Evolutionary conservation across 2,329 filamentous ascomycete species (phyloP).

Genomic region (Chalara sp.): DNA sequence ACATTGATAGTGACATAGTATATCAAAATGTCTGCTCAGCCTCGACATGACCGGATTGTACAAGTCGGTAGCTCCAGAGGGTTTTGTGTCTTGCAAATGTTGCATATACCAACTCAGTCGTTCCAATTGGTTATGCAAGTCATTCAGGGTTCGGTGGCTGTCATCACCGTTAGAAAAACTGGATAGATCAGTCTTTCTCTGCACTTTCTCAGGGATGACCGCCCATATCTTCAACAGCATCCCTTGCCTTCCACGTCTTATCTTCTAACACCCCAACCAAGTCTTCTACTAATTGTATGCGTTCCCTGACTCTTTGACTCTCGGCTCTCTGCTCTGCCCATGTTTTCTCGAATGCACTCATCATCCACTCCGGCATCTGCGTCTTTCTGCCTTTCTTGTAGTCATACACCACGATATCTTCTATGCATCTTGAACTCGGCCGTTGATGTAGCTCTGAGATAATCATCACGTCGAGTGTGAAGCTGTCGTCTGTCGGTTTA

Average conservation of each 20-base stretch:
- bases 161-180: too few species aligned
- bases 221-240: conserved; percentile 66
- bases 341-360: conserved; percentile 50
- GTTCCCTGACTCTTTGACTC: conserved; percentile 41
- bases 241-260: conserved; percentile 65
- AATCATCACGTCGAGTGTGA: conserved; percentile 57
- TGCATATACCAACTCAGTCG: too few species aligned
- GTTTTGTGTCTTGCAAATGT: too few species aligned
- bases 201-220: too few species aligned
- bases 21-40: too few species aligned
- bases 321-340: conserved; percentile 57
- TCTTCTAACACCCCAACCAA: conserved; percentile 58
- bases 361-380: conserved; percentile 51
- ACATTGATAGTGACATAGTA: too few species aligned
- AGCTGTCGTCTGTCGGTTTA: conserved; percentile 33
- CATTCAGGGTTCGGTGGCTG: too few species aligned
- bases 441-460: conserved; percentile 70
- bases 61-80: too few species aligned
- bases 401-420: conserved; percentile 78
- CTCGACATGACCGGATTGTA: too few species aligned
- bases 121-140: too few species aligned
- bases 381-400: conserved; percentile 53
- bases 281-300: conserved; percentile 59
- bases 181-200: too few species aligned
- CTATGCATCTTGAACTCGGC: conserved; percentile 64